Conservation (phyloP, 306 rosid species). For the Senna tora region DNA sequence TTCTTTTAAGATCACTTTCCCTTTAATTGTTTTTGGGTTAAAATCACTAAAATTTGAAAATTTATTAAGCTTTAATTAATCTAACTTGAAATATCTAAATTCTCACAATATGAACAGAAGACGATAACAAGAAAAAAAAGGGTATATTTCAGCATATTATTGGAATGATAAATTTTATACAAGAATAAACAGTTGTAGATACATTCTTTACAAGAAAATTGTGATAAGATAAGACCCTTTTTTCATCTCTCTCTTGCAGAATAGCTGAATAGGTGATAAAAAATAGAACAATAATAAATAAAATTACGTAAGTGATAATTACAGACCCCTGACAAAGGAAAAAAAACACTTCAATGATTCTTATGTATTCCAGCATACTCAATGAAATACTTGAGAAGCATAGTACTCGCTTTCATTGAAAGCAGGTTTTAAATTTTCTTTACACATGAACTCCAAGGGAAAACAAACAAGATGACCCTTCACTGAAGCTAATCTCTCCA, state of each 20-base stretch:
- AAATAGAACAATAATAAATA: not conserved
- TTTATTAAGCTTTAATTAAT: too few relatives aligned
- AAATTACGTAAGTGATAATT: constrained; percentile 42
- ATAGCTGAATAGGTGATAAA: constrained; percentile 19
- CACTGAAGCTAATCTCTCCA: constrained; percentile 67
- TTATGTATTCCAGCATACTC: constrained; percentile 20
- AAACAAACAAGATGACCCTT: constrained; percentile 93
- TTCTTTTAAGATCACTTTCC: too few relatives aligned
- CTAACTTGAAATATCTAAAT: too few relatives aligned
- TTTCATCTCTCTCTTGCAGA: constrained; percentile 35
- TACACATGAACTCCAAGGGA: constrained; percentile 87
- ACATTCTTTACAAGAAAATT: constrained; percentile 47
- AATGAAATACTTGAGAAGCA: constrained; percentile 91
- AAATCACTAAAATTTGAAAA: too few relatives aligned
- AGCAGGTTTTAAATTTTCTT: constrained; percentile 92
- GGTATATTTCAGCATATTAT: not conserved
- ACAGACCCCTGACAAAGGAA: constrained; percentile 31
- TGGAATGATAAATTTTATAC: constrained; percentile 38
- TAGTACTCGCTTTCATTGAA: constrained; percentile 94
- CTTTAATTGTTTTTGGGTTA: too few relatives aligned
- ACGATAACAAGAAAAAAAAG: too few relatives aligned
- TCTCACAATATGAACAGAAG: too few relatives aligned
- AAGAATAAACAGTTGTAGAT: constrained; percentile 35
- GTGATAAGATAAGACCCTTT: not conserved
- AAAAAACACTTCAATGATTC: not conserved